Evolutionary conservation across 163 green algal genomes (phyloP).

Genomic region (Chlorella variabilis): DNA sequence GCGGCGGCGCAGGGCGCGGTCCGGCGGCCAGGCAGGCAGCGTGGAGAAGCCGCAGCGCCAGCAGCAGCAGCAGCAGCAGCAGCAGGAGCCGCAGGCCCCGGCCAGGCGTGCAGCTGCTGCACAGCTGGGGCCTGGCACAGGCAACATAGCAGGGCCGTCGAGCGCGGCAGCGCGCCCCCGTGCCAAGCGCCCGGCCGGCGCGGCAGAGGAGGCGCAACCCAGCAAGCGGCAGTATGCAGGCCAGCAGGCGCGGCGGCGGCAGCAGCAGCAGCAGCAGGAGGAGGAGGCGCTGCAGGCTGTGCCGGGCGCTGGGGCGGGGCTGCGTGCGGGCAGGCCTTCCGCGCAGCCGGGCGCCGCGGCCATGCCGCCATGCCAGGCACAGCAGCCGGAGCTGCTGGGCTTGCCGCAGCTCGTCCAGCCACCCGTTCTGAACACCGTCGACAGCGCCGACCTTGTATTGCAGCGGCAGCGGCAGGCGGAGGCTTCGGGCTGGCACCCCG

Average conservation of each 20-base stretch:
- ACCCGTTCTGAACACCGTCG: too few species aligned
- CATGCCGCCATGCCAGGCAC: too few species aligned
- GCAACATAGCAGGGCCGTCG: background rate
- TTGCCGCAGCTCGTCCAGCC: too few species aligned
- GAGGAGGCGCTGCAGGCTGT: background rate
- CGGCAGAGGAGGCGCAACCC: background rate
- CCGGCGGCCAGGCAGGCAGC: background rate
- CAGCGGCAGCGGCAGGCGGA: too few species aligned
- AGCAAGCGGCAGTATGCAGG: conserved; percentile 19
- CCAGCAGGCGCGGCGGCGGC: background rate
- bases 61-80: background rate
- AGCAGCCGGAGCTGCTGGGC: too few species aligned
- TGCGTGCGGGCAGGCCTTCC: too few species aligned
- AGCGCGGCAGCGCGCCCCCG: background rate
- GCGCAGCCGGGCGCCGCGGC: too few species aligned
- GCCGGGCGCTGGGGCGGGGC: background rate
- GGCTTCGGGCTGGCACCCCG: too few species aligned
- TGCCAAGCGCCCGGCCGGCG: background rate
- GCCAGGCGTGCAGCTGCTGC: too few species aligned
- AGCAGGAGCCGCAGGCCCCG: background rate
- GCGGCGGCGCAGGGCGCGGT: background rate
- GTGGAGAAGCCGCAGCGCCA: background rate
- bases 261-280: background rate
- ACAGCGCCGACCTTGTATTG: too few species aligned
- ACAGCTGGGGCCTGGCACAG: too few species aligned